A percentile compares a stretch with the other conserved stretches of the same genome.
Evolutionary conservation across 148 eudicot species (phyloP).

Genomic region (Vaccinium vitisidaea): DNA sequence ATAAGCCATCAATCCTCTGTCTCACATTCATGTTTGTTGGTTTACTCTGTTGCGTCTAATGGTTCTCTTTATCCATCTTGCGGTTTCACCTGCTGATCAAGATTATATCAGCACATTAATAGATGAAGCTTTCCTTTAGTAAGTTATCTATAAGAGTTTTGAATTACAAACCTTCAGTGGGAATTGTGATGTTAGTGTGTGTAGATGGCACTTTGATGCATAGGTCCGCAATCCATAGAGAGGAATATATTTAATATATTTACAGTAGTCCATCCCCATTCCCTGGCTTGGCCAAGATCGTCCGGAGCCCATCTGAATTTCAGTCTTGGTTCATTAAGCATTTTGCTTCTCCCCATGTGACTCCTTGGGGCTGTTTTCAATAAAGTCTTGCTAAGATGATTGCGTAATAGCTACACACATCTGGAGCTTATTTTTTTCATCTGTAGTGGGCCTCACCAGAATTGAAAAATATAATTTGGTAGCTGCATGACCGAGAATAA

Average conservation of each 20-base stretch:
- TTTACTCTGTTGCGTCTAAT: conserved; percentile 1
- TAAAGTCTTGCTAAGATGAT: neutral
- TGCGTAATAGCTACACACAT: neutral
- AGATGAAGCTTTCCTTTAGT: neutral
- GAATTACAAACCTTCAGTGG: neutral
- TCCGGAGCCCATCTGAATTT: neutral
- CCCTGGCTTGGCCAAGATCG: neutral
- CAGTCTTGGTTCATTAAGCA: neutral
- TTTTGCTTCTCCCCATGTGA: neutral
- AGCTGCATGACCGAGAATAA: neutral
- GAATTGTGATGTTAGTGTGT: neutral
- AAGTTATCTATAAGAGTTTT: neutral
- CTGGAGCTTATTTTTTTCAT: neutral
- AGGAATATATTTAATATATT: neutral
- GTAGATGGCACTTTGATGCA: neutral
- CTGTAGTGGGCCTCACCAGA: neutral
- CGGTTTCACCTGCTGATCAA: neutral
- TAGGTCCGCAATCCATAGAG: neutral
- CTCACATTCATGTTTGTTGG: neutral
- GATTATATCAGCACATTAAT: neutral
- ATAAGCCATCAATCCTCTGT: neutral
- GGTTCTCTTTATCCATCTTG: neutral
- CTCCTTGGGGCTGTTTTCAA: neutral
- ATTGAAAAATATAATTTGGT: neutral
- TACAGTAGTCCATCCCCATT: neutral